Evolutionary conservation across 805 yeast genomes (phyloP).

Genomic region (Cyberlindnera euphorbiiphila): DNA sequence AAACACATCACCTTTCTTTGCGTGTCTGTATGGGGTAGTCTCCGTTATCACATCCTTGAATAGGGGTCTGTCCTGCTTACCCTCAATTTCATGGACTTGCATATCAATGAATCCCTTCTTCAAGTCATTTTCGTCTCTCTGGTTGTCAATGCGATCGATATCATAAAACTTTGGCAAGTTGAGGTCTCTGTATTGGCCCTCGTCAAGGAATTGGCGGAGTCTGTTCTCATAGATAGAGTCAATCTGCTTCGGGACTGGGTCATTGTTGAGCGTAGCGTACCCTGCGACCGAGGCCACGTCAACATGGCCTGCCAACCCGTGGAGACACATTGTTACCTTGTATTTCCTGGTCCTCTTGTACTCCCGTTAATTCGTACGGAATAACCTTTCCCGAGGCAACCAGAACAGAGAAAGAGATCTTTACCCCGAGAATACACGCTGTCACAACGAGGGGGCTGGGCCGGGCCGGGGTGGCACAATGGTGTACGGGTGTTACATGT

Average conservation of each 20-base stretch:
- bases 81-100: slow-evolving; percentile 71
- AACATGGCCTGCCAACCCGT: slow-evolving; percentile 15
- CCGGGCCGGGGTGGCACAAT: too few species aligned
- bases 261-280: slow-evolving; percentile 40
- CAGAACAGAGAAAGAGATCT: too few species aligned
- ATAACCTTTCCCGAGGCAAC: too few species aligned
- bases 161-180: slow-evolving; percentile 84
- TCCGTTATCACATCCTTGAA: slow-evolving; percentile 33
- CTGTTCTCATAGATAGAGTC: slow-evolving; percentile 70
- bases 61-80: slow-evolving; percentile 41
- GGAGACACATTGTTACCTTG: slow-evolving; percentile 12
- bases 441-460: too few species aligned
- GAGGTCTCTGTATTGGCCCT: slow-evolving; percentile 69
- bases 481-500: too few species aligned
- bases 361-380: too few species aligned
- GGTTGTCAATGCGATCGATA: slow-evolving; percentile 46
- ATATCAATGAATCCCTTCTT: slow-evolving; percentile 48
- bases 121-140: slow-evolving; percentile 26
- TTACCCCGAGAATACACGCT: too few species aligned
- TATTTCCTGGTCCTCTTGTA: too few species aligned
- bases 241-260: slow-evolving; percentile 72
- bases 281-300: slow-evolving; percentile 7
- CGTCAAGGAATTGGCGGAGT: slow-evolving; percentile 70
- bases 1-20: slow-evolving; percentile 67
- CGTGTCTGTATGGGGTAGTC: slow-evolving; percentile 42